These are phyloP conservation scores for Pleurotus tuber-regium DNA, from an alignment of 768 basidiomycete species.

Conservation along the genomic window DNA sequence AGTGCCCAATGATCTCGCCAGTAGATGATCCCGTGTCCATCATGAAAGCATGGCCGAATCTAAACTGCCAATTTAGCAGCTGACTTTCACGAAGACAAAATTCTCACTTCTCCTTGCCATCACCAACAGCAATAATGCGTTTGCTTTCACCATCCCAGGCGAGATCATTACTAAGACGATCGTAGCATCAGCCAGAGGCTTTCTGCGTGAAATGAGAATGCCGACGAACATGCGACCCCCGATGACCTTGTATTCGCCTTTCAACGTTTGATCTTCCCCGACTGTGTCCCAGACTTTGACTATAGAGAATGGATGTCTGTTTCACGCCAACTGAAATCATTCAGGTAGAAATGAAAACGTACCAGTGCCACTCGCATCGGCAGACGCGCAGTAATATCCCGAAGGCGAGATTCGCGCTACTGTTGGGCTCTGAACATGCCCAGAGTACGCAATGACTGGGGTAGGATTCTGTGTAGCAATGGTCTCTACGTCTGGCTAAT, in stretches of 20 bases:
- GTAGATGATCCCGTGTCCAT: constrained; percentile 81
- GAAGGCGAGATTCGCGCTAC: constrained; percentile 91
- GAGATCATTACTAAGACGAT: constrained; percentile 85
- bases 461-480: constrained; percentile 54
- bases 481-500: not conserved
- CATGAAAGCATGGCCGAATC: constrained; percentile 83
- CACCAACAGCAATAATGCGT: constrained; percentile 92
- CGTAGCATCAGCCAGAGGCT: not conserved
- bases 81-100: not conserved
- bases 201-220: constrained; percentile 10
- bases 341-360: constrained; percentile 14
- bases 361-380: constrained; percentile 81
- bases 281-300: constrained; percentile 94
- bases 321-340: no score
- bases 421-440: constrained; percentile 81
- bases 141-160: constrained; percentile 97
- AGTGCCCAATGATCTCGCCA: constrained; percentile 88
- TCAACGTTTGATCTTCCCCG: constrained; percentile 79
- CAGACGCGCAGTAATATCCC: constrained; percentile 94
- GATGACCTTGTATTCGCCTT: constrained; percentile 76
- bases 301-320: constrained; percentile 20
- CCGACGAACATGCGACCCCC: constrained; percentile 74
- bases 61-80: constrained; percentile 23
- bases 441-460: constrained; percentile 63
- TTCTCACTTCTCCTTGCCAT: constrained; percentile 81